Conservation (phyloP, 495 filamentous ascomycete genomes). For the Cercophora sp. region DNA sequence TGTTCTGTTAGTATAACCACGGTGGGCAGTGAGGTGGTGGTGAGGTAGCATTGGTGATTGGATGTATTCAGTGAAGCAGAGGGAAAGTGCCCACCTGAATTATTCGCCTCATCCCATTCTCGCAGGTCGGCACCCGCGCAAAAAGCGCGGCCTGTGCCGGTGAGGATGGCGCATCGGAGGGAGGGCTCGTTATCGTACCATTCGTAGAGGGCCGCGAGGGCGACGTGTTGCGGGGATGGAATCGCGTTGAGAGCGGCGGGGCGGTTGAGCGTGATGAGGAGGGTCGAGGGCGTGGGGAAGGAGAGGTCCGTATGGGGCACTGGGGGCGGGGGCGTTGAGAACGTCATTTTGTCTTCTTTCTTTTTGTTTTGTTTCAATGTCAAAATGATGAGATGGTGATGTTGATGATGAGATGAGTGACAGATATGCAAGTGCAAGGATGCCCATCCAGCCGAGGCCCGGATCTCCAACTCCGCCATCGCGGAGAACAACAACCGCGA, state of each 20-base stretch:
- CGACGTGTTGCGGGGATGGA: slow-evolving; percentile 44
- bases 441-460: not conserved
- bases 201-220: slow-evolving; percentile 47
- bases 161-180: slow-evolving; percentile 54
- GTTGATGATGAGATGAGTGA: not conserved
- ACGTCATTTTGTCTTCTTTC: not conserved
- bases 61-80: slow-evolving; percentile 2
- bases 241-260: slow-evolving; percentile 57
- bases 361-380: not conserved
- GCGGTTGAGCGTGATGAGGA: slow-evolving; percentile 61
- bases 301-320: slow-evolving; percentile 41
- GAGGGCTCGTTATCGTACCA: slow-evolving; percentile 58
- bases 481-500: too few species aligned
- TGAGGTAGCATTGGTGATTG: too few species aligned
- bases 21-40: too few species aligned
- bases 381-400: not conserved
- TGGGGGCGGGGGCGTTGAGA: slow-evolving; percentile 1
- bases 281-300: slow-evolving; percentile 53
- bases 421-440: too few species aligned
- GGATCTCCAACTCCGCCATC: not conserved
- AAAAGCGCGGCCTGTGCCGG: slow-evolving; percentile 52
- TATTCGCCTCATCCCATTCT: slow-evolving; percentile 38
- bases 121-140: slow-evolving; percentile 58
- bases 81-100: slow-evolving; percentile 40
- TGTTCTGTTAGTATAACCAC: too few species aligned